A percentile compares a stretch with the other conserved stretches of the same genome.
Evolutionary conservation across 2,329 filamentous ascomycete genomes (phyloP).

Genomic region (Phyllosticta ampelicida): DNA sequence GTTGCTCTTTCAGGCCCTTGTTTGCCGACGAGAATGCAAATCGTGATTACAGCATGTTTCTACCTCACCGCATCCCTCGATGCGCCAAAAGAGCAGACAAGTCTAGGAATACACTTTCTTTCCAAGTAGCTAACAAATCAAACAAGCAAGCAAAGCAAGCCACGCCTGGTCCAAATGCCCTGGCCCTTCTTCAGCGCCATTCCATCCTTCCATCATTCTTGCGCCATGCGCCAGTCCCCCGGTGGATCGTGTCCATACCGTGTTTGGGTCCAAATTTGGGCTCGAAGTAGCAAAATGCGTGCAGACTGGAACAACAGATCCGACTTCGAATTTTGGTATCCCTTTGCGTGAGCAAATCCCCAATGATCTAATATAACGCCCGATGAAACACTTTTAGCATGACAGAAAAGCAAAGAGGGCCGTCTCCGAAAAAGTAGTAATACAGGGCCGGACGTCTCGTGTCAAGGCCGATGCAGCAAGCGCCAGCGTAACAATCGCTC

Average conservation of each 20-base stretch:
- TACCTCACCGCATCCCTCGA: not conserved
- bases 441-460: constrained; percentile 6
- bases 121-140: not conserved
- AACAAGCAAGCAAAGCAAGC: not conserved
- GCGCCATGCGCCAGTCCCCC: not conserved
- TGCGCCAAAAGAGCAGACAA: not conserved
- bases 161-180: not conserved
- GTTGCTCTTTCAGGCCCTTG: not conserved
- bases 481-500: constrained; percentile 17
- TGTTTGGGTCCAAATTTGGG: not conserved
- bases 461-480: constrained; percentile 10
- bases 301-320: constrained; percentile 2
- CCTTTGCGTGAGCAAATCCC: constrained; percentile 27
- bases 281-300: not conserved
- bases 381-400: constrained; percentile 13
- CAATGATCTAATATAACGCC: constrained; percentile 29
- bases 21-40: constrained; percentile 10
- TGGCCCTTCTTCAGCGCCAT: not conserved
- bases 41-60: constrained; percentile 10
- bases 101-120: constrained; percentile 6
- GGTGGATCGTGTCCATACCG: not conserved
- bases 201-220: not conserved
- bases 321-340: constrained; percentile 26
- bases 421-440: constrained; percentile 21
- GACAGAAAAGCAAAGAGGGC: constrained; percentile 15